These are phyloP conservation scores for Suillus variegatus DNA, from an alignment of 768 basidiomycete species.

Conservation along the genomic window DNA sequence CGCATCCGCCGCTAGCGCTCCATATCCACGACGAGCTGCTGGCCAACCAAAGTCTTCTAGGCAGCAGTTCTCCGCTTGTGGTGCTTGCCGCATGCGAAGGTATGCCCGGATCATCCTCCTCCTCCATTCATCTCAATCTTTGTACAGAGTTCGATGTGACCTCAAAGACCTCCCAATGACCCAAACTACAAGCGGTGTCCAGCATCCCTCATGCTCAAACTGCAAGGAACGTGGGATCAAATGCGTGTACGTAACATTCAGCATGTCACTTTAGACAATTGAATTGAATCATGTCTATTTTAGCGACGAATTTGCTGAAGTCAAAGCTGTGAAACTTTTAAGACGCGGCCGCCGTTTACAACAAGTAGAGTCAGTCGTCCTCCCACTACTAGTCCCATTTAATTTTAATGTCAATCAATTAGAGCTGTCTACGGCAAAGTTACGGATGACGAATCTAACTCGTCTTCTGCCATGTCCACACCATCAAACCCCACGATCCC, in stretches of 20 bases:
- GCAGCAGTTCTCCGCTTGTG: conserved; percentile 92
- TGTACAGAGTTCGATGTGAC: conserved; percentile 83
- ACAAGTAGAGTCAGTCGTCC: conserved; percentile 72
- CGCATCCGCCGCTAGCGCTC: conserved; percentile 28
- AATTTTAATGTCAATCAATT: conserved; percentile 10
- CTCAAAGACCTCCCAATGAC: conserved; percentile 77
- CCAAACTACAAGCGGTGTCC: conserved; percentile 42
- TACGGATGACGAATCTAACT: conserved; percentile 41
- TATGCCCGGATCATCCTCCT: conserved; percentile 25
- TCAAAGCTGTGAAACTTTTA: conserved; percentile 87
- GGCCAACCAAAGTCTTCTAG: conserved; percentile 75
- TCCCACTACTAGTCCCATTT: conserved; percentile 6
- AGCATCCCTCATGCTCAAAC: conserved; percentile 72
- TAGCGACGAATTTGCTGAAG: conserved; percentile 91
- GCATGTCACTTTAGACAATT: conserved; percentile 5
- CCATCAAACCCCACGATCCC: conserved; percentile 23
- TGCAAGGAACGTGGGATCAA: conserved; percentile 87
- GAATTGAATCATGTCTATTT: conserved; percentile 12
- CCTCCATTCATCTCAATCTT: background rate
- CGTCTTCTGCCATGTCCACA: conserved; percentile 16
- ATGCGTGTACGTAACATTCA: conserved; percentile 77
- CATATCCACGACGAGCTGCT: conserved; percentile 48
- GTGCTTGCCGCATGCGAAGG: conserved; percentile 90
- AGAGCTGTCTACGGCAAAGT: conserved; percentile 82
- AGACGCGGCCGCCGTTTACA: conserved; percentile 77